Conservation (phyloP, 805 yeast species). For the Wickerhamiella hasegawae region DNA sequence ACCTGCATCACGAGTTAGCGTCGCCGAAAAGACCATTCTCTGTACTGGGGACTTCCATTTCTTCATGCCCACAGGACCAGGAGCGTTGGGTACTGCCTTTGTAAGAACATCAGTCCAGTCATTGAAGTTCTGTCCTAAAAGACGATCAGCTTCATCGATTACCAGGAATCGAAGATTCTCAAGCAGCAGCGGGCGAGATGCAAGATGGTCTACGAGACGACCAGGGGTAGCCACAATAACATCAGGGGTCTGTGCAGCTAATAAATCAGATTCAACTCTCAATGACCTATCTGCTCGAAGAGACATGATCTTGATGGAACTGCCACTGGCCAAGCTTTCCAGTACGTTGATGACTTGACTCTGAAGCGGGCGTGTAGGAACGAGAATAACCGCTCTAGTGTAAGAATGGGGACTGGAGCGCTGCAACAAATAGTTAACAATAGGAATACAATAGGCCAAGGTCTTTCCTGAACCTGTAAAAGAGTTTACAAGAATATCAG, state of each 20-base stretch:
- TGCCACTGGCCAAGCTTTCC: conserved; percentile 43
- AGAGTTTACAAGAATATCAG: conserved; percentile 74
- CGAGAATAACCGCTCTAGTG: conserved; percentile 61
- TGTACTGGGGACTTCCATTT: conserved; percentile 29
- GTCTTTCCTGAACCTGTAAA: conserved; percentile 96
- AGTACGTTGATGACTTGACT: conserved; percentile 64
- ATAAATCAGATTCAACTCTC: conserved; percentile 42
- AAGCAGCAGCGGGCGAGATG: conserved; percentile 35
- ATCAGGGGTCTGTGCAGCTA: conserved; percentile 22
- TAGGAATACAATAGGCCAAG: conserved; percentile 71
- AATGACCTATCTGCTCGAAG: conserved; percentile 39
- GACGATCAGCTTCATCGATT: conserved; percentile 87
- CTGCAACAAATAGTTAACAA: conserved; percentile 43
- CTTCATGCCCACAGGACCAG: conserved; percentile 5
- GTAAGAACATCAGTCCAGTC: conserved; percentile 59
- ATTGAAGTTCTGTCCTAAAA: conserved; percentile 87
- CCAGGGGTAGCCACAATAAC: conserved; percentile 59
- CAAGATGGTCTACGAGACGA: conserved; percentile 48
- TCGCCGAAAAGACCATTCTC: conserved; percentile 78
- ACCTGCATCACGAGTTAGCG: conserved; percentile 85
- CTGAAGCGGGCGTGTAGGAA: conserved; percentile 82
- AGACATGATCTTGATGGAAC: conserved; percentile 46
- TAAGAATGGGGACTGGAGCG: conserved; percentile 58
- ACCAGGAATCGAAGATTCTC: conserved; percentile 45
- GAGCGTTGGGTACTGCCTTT: conserved; percentile 8